Evolutionary conservation across 306 rosid genomes (phyloP), one percentile per base, ranked within the genome.

Genomic region (Senna siamea): DNA sequence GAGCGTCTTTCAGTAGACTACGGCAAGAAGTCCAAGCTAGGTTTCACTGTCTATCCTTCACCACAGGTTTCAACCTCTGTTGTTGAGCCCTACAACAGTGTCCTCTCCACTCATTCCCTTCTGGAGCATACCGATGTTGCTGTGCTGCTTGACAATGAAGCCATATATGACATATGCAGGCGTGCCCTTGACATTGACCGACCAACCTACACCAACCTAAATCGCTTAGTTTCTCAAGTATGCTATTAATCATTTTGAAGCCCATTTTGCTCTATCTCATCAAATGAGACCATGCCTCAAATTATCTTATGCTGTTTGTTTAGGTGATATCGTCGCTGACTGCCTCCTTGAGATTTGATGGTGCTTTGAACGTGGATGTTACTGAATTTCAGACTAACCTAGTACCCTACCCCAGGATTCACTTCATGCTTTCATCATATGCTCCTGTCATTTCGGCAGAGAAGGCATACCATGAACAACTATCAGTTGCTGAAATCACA

Each of bases 11-110:
- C 96, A 0, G 96, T 90, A 15, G 85, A 81, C 37, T 81, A 77
- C 12, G 85, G 85, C 50, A 81, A 81, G 73, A 81, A 81, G 40
- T 81, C 93, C 22, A 90, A 90, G 87, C 92, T 91, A 22, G 97
- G 97, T 1, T 88, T 91, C 79, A 91, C 92, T 38, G 92, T 91
- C 51, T 91, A 87, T 54, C 97, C 97, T n/a, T 91, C 97, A 10
- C 97, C 97, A 11, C 97, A 91, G 62, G 97, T 91, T 48, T 91
- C 93, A 32, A 91, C 97, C 70, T 88, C 97, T 69, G 93, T 91
- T 66, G 97, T 91, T 76, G 97, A 91, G 88, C 94, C 97, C 5
- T 91, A 91, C 89, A 91, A 91, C 77, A 91, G 97, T 78, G 97
- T 91, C 51, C 94, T 91, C 53, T 91, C 97, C 9, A 85, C 97